Conservation (phyloP, 1,284 basidiomycete species). For the Fistulinella staudtii region DNA sequence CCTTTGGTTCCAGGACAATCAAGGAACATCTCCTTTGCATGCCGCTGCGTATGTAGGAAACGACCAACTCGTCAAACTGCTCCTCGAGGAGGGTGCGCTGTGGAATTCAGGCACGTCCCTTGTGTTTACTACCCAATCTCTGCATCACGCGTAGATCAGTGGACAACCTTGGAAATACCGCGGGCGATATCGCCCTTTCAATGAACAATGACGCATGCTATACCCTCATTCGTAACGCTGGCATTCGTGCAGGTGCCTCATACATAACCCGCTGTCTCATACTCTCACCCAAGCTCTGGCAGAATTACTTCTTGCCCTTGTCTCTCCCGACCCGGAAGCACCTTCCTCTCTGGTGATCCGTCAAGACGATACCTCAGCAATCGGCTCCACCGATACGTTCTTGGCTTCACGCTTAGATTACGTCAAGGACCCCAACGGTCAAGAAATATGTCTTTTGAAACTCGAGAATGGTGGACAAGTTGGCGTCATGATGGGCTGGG, state of each 20-base stretch:
- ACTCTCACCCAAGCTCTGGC: conserved; percentile 11
- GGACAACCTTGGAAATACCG: conserved; percentile 75
- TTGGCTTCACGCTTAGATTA: conserved; percentile 72
- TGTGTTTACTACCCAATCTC: neutral
- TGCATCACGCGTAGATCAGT: conserved; percentile 42
- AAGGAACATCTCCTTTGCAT: conserved; percentile 83
- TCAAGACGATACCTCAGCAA: conserved; percentile 60
- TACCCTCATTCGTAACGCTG: conserved; percentile 77
- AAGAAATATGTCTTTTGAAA: conserved; percentile 76
- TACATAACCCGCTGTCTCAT: conserved; percentile 1
- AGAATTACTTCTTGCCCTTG: conserved; percentile 67
- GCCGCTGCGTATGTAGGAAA: conserved; percentile 81
- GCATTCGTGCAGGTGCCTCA: conserved; percentile 72
- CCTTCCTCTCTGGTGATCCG: conserved; percentile 50
- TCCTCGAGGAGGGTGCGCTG: conserved; percentile 81
- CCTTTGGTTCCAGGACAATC: conserved; percentile 87
- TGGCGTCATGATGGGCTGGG: conserved; percentile 98
- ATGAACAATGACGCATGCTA: conserved; percentile 77
- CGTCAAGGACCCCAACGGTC: conserved; percentile 68
- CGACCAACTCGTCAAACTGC: conserved; percentile 53
- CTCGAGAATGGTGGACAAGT: conserved; percentile 69
- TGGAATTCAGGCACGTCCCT: conserved; percentile 79
- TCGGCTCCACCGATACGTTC: conserved; percentile 74
- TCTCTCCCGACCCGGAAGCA: conserved; percentile 45
- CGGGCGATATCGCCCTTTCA: conserved; percentile 85